Evolutionary conservation across 2,329 filamentous ascomycete species (phyloP).

Genomic region (Juglanconis oblonga): DNA sequence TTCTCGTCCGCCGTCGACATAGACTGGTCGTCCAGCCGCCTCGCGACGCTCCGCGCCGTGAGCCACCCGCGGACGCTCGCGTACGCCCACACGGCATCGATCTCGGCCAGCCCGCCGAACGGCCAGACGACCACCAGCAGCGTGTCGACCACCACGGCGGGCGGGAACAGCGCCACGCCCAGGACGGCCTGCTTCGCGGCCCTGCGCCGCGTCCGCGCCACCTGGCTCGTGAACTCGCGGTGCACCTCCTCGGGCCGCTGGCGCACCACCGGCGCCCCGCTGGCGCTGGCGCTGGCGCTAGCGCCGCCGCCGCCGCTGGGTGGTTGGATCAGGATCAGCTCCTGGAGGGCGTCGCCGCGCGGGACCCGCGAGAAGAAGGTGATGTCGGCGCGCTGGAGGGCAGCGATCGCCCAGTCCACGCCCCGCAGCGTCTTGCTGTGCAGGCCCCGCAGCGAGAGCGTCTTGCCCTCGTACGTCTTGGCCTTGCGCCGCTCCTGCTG

Average conservation of each 20-base stretch:
- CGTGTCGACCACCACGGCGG: slow-evolving; percentile 1
- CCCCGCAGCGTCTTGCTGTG: slow-evolving; percentile 8
- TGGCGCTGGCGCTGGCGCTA: no score
- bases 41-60: not conserved
- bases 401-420: slow-evolving; percentile 1
- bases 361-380: slow-evolving; percentile 11
- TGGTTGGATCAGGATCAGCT: slow-evolving; percentile 6
- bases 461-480: slow-evolving; percentile 10
- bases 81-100: slow-evolving; percentile 11
- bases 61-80: not conserved
- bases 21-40: not conserved
- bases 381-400: slow-evolving; percentile 6
- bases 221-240: not conserved
- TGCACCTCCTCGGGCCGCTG: not conserved
- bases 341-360: not conserved
- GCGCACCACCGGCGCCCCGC: not conserved
- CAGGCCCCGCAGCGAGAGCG: slow-evolving; percentile 2
- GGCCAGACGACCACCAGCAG: slow-evolving; percentile 3
- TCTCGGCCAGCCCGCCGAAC: slow-evolving; percentile 6
- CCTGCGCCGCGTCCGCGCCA: not conserved
- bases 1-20: not conserved
- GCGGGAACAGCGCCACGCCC: not conserved
- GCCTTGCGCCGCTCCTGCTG: slow-evolving; percentile 3
- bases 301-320: not conserved
- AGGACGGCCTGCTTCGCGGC: not conserved